Base-by-base conservation (phyloP, 176 grass and related monocot species). In the Elaeis guineensis region DNA sequence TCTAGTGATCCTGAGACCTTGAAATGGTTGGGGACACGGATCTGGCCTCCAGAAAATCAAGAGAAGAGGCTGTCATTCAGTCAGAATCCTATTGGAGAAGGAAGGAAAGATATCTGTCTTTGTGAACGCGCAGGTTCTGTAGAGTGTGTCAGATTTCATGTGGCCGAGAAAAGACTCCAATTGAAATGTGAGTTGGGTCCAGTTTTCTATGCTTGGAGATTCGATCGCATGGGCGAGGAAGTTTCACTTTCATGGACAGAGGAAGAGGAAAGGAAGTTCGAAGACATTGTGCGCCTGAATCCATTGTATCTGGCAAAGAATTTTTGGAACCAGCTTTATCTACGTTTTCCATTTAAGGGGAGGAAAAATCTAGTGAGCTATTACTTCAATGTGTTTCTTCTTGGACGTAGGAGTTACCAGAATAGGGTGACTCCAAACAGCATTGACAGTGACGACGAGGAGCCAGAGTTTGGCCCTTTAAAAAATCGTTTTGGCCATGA, bases 321-420 rank as follows among this genome's bases (percentile, higher is more conserved):
- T 5, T 69, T 88, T 19, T 83, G 72, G 68, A 49, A 62, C 19
- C 55, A 76, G 20, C 64, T 87, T 25, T 26, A 17, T 59, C 29
- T 39, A 17, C 53, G 15, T 56, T 69, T 75, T 51, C 20, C 16
- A 60, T 76, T 3, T 55, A 88, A 83, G 57, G 51, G 51, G 25
- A 62, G 21, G 28, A 19, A 48, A 65, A 62, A 23, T 44, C 21
- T 83, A 65, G 80, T 76, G 54, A 77, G 64, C 50, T 88, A 88
- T 54, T 88, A 88, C n/a, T 62, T 79, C 76, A 88, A 88, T 63
- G 72, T 88, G 52, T 88, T 76, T 69, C 59, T 69, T 5, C 25
- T 79, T 23, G 55, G 21, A 54, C 24, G 67, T 23, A 72, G 76
- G 58, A 77, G 67, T n/a, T 69, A 69, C 59, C 75, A 76, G 63